These are phyloP conservation scores for Emergomyces pasteurianus DNA, from an alignment of 2,329 filamentous ascomycete species.

Conservation along the genomic window DNA sequence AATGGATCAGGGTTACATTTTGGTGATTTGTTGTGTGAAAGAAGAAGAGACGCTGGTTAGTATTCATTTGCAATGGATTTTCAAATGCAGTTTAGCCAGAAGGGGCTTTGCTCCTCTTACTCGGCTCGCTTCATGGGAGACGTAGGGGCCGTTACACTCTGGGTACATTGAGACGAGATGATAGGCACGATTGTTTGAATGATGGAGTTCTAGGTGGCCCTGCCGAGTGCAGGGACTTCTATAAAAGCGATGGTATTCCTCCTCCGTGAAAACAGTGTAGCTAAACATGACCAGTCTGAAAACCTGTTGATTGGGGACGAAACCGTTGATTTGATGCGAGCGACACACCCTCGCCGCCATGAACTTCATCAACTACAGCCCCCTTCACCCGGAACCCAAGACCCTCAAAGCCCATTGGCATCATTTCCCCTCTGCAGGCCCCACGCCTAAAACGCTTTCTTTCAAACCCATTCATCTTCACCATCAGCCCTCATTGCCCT, in stretches of 20 bases:
- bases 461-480: not conserved
- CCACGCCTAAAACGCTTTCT: not conserved
- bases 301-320: not conserved
- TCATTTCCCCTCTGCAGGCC: not conserved
- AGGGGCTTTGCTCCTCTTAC: not conserved
- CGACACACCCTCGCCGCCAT: not conserved
- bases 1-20: too few relatives aligned
- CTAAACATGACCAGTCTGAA: not conserved
- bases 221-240: not conserved
- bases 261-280: not conserved
- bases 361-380: not conserved
- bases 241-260: not conserved
- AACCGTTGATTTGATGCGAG: not conserved
- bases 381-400: not conserved
- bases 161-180: too few relatives aligned
- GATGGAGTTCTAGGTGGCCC: too few relatives aligned
- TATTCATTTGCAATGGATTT: not conserved
- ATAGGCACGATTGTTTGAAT: too few relatives aligned
- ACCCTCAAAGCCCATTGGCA: not conserved
- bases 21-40: too few relatives aligned
- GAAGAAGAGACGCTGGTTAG: not conserved
- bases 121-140: not conserved
- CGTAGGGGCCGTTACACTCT: too few relatives aligned
- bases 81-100: not conserved
- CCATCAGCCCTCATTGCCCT: not conserved